These are phyloP conservation scores for Myrica gale DNA, from an alignment of 306 rosid genomes.

Conservation along the genomic window DNA sequence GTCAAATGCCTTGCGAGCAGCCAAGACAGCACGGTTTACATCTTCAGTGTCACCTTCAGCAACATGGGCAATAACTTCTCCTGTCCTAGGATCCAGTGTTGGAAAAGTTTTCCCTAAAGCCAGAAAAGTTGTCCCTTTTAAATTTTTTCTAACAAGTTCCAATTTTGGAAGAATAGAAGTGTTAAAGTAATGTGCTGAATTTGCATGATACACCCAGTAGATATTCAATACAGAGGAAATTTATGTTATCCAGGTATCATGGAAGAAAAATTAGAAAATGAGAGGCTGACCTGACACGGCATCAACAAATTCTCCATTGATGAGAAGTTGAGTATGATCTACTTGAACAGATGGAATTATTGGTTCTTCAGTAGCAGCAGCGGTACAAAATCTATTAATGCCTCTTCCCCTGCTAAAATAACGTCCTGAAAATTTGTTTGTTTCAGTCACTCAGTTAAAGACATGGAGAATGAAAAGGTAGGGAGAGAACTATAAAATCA, in stretches of 20 bases:
- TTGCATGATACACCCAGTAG: neutral
- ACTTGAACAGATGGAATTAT: conserved; percentile 50
- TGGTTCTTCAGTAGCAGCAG: conserved; percentile 50
- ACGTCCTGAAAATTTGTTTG: conserved; percentile 32
- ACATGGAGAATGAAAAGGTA: no score
- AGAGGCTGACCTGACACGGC: conserved; percentile 57
- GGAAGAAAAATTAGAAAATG: neutral
- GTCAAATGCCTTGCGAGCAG: no score
- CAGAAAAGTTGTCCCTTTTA: neutral
- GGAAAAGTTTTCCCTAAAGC: conserved; percentile 68
- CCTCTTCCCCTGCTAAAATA: conserved; percentile 29
- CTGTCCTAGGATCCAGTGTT: conserved; percentile 69
- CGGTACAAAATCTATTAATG: conserved; percentile 40
- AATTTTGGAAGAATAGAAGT: neutral
- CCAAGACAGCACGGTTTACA: no score
- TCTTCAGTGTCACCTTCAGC: no score
- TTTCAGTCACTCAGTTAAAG: neutral
- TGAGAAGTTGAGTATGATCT: conserved; percentile 51
- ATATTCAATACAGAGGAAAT: neutral
- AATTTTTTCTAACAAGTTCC: neutral
- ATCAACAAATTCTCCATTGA: conserved; percentile 69
- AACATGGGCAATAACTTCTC: conserved; percentile 27
- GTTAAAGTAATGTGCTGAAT: neutral
- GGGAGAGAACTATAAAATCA: no score
- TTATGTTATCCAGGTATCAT: neutral